A percentile compares a stretch with the other conserved stretches of the same genome.
Evolutionary conservation across 106 monocot species (phyloP).

Genomic region (Platanthera zijinensis): DNA sequence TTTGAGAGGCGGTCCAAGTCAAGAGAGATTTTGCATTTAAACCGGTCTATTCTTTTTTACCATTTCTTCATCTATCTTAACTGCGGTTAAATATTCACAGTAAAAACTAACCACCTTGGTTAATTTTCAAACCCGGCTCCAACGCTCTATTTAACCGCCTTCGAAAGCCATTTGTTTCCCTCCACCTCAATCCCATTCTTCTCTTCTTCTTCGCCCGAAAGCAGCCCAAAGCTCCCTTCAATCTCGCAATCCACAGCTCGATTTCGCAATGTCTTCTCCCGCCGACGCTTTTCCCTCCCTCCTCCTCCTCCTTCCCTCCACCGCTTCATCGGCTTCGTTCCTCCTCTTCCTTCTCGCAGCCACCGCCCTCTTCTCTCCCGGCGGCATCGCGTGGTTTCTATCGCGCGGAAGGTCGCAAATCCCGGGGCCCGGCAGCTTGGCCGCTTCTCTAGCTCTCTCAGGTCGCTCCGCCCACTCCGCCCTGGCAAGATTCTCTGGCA

Average conservation of each 20-base stretch:
- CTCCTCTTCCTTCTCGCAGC: slow-evolving; percentile 3
- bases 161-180: not conserved
- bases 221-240: not conserved
- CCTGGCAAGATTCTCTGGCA: slow-evolving; percentile 29
- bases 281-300: not conserved
- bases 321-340: not conserved
- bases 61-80: not conserved
- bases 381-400: slow-evolving; percentile 49
- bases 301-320: slow-evolving; percentile 8
- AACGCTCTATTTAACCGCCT: not conserved
- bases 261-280: not conserved
- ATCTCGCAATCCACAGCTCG: not conserved
- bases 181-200: not conserved
- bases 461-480: slow-evolving; percentile 31
- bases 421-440: slow-evolving; percentile 1
- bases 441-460: slow-evolving; percentile 34
- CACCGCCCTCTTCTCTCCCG: slow-evolving; percentile 28
- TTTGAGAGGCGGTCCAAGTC: too few relatives aligned
- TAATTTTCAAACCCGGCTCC: not conserved
- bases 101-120: not conserved
- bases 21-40: not conserved
- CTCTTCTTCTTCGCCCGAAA: not conserved
- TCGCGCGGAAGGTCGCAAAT: not conserved
- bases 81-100: not conserved
- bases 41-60: not conserved